These are phyloP conservation scores for Aspergillus sp. DNA, from an alignment of 2,329 filamentous ascomycete genomes.

Conservation along the genomic window DNA sequence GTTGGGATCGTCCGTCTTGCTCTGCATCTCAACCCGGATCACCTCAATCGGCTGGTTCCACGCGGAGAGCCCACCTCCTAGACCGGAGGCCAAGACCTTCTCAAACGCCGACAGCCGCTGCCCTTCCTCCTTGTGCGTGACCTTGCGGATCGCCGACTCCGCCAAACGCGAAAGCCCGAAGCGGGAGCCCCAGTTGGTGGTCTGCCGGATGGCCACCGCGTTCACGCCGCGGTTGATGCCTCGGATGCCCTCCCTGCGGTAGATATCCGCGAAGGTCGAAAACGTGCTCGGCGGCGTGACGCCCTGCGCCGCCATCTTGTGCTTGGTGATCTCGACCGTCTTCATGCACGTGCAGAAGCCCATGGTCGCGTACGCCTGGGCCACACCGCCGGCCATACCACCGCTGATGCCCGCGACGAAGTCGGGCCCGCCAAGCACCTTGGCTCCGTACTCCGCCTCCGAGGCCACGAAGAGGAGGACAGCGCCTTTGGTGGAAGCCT, in stretches of 20 bases:
- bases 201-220: constrained; percentile 94
- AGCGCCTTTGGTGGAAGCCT: constrained; percentile 98
- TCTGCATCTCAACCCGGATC: constrained; percentile 99
- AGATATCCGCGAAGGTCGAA: constrained; percentile 94
- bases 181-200: constrained; percentile 97
- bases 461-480: constrained; percentile 98
- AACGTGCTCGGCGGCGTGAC: constrained; percentile 84
- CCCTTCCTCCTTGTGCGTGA: constrained; percentile 67
- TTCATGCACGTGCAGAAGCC: constrained; percentile 99
- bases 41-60: constrained; percentile 99
- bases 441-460: constrained; percentile 93
- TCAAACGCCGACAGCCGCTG: constrained; percentile 71
- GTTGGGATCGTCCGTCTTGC: constrained; percentile 95
- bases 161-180: constrained; percentile 90
- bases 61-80: constrained; percentile 89
- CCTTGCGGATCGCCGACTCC: constrained; percentile 73
- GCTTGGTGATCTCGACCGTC: constrained; percentile 98
- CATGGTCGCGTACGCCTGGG: constrained; percentile 98
- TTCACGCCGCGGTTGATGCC: constrained; percentile 99
- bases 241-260: constrained; percentile 81
- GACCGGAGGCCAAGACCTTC: constrained; percentile 76
- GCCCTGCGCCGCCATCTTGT: constrained; percentile 79
- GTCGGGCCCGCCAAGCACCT: constrained; percentile 69
- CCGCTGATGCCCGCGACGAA: constrained; percentile 83
- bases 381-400: constrained; percentile 88